phyloP scores from a whole-genome alignment of 2,329 filamentous ascomycete species.

The Monosporascus sp. region DNA sequence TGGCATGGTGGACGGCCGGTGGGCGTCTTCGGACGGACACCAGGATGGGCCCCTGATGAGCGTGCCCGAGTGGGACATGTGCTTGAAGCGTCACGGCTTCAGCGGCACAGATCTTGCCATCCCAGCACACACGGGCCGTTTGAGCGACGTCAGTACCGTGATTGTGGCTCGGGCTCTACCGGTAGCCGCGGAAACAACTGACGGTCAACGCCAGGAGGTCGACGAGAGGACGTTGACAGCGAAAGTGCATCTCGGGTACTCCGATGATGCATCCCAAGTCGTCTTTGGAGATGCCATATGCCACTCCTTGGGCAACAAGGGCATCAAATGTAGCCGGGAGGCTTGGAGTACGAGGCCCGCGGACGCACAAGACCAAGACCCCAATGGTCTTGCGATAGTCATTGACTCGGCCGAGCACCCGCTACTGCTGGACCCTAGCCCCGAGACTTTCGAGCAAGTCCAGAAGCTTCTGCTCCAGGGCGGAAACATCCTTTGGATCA shows the following conservation, averaged over 20 bases:
- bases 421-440: conserved; percentile 5
- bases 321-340: neutral
- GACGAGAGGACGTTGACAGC: neutral
- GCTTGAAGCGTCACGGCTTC: conserved; percentile 5
- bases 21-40: conserved; percentile 5
- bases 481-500: conserved; percentile 7
- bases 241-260: conserved; percentile 1
- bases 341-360: neutral
- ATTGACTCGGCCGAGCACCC: conserved; percentile 10
- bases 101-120: conserved; percentile 4
- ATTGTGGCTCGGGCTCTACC: conserved; percentile 3
- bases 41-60: conserved; percentile 4
- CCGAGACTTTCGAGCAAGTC: conserved; percentile 5
- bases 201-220: neutral
- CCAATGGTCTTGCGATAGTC: neutral
- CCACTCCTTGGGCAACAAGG: neutral
- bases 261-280: neutral
- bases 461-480: conserved; percentile 8
- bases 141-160: conserved; percentile 2
- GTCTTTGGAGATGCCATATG: conserved; percentile 1
- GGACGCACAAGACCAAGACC: neutral
- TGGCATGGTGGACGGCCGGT: conserved; percentile 9
- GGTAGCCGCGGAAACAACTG: neutral
- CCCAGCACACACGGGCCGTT: conserved; percentile 6
- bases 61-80: conserved; percentile 2